phyloP scores from a whole-genome alignment of 768 basidiomycete species.

The Lactifluus subvellereus region DNA sequence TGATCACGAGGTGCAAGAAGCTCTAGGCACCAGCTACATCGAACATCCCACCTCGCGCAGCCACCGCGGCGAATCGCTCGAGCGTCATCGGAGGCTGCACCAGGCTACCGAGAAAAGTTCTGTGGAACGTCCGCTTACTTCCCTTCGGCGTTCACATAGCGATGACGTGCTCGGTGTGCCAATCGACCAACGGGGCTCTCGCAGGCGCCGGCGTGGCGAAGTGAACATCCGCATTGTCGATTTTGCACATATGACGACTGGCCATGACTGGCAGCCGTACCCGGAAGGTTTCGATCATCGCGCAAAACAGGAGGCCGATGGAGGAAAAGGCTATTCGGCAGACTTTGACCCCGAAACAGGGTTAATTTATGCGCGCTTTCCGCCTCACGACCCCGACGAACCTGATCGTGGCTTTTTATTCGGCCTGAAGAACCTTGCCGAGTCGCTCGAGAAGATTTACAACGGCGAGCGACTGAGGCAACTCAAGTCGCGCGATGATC shows the following conservation, averaged over 20 bases:
- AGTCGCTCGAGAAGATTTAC: slow-evolving; percentile 79
- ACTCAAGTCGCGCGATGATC: slow-evolving; percentile 54
- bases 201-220: slow-evolving; percentile 80
- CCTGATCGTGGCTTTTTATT: slow-evolving; percentile 94
- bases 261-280: slow-evolving; percentile 78
- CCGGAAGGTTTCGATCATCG: slow-evolving; percentile 41
- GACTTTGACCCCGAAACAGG: slow-evolving; percentile 80
- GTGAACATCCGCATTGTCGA: slow-evolving; percentile 95
- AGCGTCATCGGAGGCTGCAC: slow-evolving; percentile 37
- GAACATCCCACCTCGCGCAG: slow-evolving; percentile 62
- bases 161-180: slow-evolving; percentile 73
- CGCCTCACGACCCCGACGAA: slow-evolving; percentile 82
- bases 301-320: slow-evolving; percentile 41
- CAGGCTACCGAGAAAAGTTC: slow-evolving; percentile 5
- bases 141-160: slow-evolving; percentile 68
- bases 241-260: slow-evolving; percentile 98
- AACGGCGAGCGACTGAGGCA: slow-evolving; percentile 72
- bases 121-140: slow-evolving; percentile 5
- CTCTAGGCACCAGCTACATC: slow-evolving; percentile 51
- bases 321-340: slow-evolving; percentile 72
- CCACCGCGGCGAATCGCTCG: slow-evolving; percentile 74
- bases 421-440: slow-evolving; percentile 77
- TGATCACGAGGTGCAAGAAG: slow-evolving; percentile 80
- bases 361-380: slow-evolving; percentile 85
- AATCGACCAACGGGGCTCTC: slow-evolving; percentile 52